These are phyloP conservation scores for Entomortierella chlamydospora DNA, from an alignment of 192 early-diverging fungal genomes.

Conservation along the genomic window DNA sequence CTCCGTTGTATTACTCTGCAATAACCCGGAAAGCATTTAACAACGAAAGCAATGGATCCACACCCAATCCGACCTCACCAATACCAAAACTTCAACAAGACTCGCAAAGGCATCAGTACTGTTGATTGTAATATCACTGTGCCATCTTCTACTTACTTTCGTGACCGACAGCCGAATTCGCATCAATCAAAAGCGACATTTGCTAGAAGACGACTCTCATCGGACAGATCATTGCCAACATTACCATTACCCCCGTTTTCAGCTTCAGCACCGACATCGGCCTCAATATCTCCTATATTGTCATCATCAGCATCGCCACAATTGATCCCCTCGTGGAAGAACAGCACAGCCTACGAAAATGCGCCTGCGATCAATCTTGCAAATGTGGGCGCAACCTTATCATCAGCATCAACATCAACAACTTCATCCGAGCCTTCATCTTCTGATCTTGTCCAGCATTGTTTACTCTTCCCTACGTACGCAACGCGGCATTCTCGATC, in stretches of 20 bases:
- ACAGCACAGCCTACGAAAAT: background rate
- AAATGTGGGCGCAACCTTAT: background rate
- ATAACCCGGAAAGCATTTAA: background rate
- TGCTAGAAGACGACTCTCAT: background rate
- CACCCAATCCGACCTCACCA: conserved; percentile 11
- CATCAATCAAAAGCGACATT: background rate
- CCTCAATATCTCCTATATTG: background rate
- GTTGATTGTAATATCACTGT: background rate
- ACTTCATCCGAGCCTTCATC: background rate
- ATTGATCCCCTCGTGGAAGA: background rate
- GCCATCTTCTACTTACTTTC: background rate
- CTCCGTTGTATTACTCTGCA: background rate
- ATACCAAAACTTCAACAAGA: background rate
- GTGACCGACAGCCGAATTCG: conserved; percentile 1
- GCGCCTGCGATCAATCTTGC: background rate
- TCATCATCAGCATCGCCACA: background rate
- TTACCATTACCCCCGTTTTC: background rate
- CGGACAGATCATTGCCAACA: background rate
- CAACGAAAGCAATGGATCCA: background rate
- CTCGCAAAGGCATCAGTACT: background rate
- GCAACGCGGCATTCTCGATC: conserved; percentile 51
- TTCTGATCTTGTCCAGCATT: conserved; percentile 41
- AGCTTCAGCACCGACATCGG: background rate
- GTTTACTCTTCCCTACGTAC: conserved; percentile 63
- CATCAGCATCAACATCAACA: conserved; percentile 6